These are phyloP conservation scores for Wickerhamiella occidentalis DNA, from an alignment of 805 yeast genomes.

Conservation along the genomic window DNA sequence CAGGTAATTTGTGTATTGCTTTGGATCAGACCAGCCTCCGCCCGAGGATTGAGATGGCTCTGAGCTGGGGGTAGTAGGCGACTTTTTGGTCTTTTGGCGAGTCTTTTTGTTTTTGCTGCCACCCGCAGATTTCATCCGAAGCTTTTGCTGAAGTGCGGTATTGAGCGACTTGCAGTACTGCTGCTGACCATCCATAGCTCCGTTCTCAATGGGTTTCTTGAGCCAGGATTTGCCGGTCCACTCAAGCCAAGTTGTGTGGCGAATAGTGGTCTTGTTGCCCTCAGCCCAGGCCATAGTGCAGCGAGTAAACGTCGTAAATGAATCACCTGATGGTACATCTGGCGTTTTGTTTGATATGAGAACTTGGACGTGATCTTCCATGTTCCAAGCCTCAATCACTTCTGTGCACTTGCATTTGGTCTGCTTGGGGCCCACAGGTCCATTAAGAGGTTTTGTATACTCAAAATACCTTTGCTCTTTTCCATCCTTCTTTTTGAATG, in stretches of 20 bases:
- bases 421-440: conserved; percentile 84
- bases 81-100: conserved; percentile 6
- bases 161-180: conserved; percentile 44
- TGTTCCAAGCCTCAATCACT: conserved; percentile 43
- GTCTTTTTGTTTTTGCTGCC: conserved; percentile 16
- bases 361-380: conserved; percentile 44
- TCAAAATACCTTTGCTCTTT: conserved; percentile 36
- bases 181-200: conserved; percentile 68
- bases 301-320: conserved; percentile 64
- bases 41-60: not conserved
- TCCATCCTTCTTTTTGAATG: conserved; percentile 22
- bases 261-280: conserved; percentile 49
- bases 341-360: conserved; percentile 66
- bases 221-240: conserved; percentile 94
- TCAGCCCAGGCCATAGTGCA: conserved; percentile 66
- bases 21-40: not conserved
- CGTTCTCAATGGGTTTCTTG: conserved; percentile 76
- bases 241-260: conserved; percentile 53
- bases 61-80: not conserved
- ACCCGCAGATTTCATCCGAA: conserved; percentile 14
- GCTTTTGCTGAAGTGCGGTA: conserved; percentile 28
- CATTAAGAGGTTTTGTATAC: conserved; percentile 65
- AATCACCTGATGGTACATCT: conserved; percentile 85
- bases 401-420: conserved; percentile 69
- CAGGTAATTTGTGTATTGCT: not conserved